Evolutionary conservation across 345 rosid genomes (phyloP), one percentile per base, ranked within the genome.

Genomic region (Dimocarpus longan): DNA sequence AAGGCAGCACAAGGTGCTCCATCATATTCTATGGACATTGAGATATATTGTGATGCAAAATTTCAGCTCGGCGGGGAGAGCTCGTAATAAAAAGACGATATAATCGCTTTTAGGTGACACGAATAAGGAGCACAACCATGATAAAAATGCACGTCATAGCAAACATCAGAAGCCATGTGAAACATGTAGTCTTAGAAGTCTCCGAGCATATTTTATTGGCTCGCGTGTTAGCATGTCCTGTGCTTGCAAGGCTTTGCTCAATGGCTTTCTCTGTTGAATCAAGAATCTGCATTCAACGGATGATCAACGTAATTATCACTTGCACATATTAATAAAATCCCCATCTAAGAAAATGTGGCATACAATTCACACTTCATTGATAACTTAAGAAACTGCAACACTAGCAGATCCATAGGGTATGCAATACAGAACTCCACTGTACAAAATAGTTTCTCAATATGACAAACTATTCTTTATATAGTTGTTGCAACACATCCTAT

Each of bases 191-290:
- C 87, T 93, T 93, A 1, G 95, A 95, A 68, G 85, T 83, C 76
- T 88, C 82, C 13, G 97, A 90, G 80, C 85, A 87, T 75, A 93
- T 86, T 81, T 86, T 81, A 57, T 82, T 68, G 10, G 98, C 93
- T 26, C 96, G 89, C 8, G 84, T 86, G 70, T 89, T 92, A 71
- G 88, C 94, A 71, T 85, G 97, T 32, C 91, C 92, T 1, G 99
- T 93, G 84, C 93, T 86, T 4, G 97, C 97, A 79, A 95, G 86
- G 88, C 98, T 95, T 37, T 92, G 95, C 87, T 93, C 99, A 40
- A 95, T 81, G 26, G 97, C 99, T 32, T 80, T 84, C 89, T 93
- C 95, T 0, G 97, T 93, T 19, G 95, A 95, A 83, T 95, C 95
- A 10, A 93, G 98, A 77, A 93, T 78, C 98, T 93, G 89, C 84